Evolutionary conservation across 805 yeast genomes (phyloP), one percentile per base, ranked within the genome.

Genomic region (Candida morakotiae): DNA sequence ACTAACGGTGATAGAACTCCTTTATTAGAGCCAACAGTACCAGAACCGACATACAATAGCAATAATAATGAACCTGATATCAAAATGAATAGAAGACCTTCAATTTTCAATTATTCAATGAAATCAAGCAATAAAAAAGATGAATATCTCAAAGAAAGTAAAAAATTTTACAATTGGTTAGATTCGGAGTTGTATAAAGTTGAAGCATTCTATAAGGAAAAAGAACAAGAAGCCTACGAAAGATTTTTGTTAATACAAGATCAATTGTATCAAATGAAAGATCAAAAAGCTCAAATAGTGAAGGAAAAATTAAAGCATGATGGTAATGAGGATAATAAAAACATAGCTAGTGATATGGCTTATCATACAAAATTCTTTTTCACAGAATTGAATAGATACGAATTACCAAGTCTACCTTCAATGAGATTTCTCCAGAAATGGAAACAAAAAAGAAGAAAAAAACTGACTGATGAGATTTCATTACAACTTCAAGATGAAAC

Each of bases 101-200:
- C 63, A 7, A 40, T 56, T 9, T 55, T 59, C 41, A 49, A 41
- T 25, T 48, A 46, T 32, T 48, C 60, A 5, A 16, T 47, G 9
- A 38, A 43, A 30, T 49, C 60, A 4, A 18, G 40, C n/a, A 49
- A 47, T 18, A 44, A 46, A 21, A 43, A 47, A 28, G 48, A 47
- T 4, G 52, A 50, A 27, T 51, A 61, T 9, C 56, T 51, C 18
- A 60, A 62, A n/a, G 72, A 67, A 9, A 68, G 65, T 30, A 44
- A 54, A 3, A 73, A 72, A 36, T 87, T 87, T 45, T 44, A 70
- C n/a, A 53, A 48, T 2, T 87, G 95, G 94, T 68, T 87, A 4
- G 82, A 83, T 38, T 37, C 47, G 0, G 83, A 87, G 53, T 62
- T 81, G 18, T 44, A 36, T 3, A 83, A 79, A 54, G 81, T 86